Base-by-base conservation (phyloP, 129 eudicot species). In the Artemisia annua region DNA sequence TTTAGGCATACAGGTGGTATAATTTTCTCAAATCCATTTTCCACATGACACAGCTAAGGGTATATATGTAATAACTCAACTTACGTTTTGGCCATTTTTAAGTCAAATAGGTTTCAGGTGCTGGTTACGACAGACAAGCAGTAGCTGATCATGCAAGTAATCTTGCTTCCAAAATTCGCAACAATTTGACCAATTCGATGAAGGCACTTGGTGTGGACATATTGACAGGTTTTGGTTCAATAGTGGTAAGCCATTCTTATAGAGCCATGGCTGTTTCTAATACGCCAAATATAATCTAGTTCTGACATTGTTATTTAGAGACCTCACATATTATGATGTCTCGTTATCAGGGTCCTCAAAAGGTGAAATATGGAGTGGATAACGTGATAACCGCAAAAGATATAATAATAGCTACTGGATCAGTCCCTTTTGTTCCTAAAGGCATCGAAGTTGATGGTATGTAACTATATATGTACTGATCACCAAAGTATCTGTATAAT, bases 381-480 rank as follows among this genome's bases (percentile, higher is more conserved):
- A 85, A 71, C 71, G 74, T 82, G 60, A 75, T 89, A 51, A 89
- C 96, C 4, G 95, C 98, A 61, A 89, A 84, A 75, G 89, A 92
- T 70, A 87, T 92, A 70, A 92, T 92, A 66, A 89, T 92, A 73
- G 98, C 96, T n/a, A 92, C 96, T 46, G 98, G 98, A 70, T 92
- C 98, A 44, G 85, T 89, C 67, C 96, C 96, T 48, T 87, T 87
- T 18, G 92, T 92, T 30, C 98, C 98, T 70, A 89, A 80, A 67
- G 98, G 98, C 81, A 87, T 92, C 80, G 92, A 92, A 87, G 86
- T 92, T 74, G 96, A 92, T 80, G 98, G 98, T 92, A 84, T 39
- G 14, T 75, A 11, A 66, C 75, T 57, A 32, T 24, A 61, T 30
- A 57, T 20, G 7, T 15, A 9, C 50, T 62, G 48, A 46, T 53